Evolutionary conservation across 169 alveolate species (phyloP).

Genomic region (Condylostoma magnum): DNA sequence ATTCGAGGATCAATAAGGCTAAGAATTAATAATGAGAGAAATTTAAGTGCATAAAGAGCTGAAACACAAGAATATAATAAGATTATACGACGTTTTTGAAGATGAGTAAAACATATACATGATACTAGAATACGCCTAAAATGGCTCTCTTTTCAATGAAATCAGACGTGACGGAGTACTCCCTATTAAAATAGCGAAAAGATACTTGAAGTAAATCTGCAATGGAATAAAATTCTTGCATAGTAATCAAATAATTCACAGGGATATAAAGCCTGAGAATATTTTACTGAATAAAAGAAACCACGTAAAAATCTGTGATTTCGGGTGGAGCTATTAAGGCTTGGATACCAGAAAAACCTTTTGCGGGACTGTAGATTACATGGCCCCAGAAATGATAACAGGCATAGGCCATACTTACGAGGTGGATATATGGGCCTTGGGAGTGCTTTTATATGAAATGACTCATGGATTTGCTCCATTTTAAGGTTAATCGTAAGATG

Average conservation of each 20-base stretch:
- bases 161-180: slow-evolving; percentile 53
- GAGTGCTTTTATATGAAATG: slow-evolving; percentile 81
- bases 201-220: slow-evolving; percentile 62
- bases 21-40: slow-evolving; percentile 71
- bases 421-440: slow-evolving; percentile 82
- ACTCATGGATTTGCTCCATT: slow-evolving; percentile 79
- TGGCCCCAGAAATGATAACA: slow-evolving; percentile 87
- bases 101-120: slow-evolving; percentile 68
- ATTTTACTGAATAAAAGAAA: slow-evolving; percentile 46
- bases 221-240: slow-evolving; percentile 79
- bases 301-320: slow-evolving; percentile 63
- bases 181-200: slow-evolving; percentile 72
- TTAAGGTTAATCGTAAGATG: slow-evolving; percentile 45
- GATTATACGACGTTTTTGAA: slow-evolving; percentile 68
- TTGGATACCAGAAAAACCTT: slow-evolving; percentile 64
- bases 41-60: slow-evolving; percentile 76
- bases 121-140: slow-evolving; percentile 63
- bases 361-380: slow-evolving; percentile 87
- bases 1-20: slow-evolving; percentile 50
- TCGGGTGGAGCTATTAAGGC: slow-evolving; percentile 76
- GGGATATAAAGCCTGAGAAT: slow-evolving; percentile 69
- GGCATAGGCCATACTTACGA: slow-evolving; percentile 65
- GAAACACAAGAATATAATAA: slow-evolving; percentile 65
- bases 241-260: slow-evolving; percentile 55
- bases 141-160: slow-evolving; percentile 56